Evolutionary conservation across 208 protist species (phyloP).

Genomic region (Leishmania major): DNA sequence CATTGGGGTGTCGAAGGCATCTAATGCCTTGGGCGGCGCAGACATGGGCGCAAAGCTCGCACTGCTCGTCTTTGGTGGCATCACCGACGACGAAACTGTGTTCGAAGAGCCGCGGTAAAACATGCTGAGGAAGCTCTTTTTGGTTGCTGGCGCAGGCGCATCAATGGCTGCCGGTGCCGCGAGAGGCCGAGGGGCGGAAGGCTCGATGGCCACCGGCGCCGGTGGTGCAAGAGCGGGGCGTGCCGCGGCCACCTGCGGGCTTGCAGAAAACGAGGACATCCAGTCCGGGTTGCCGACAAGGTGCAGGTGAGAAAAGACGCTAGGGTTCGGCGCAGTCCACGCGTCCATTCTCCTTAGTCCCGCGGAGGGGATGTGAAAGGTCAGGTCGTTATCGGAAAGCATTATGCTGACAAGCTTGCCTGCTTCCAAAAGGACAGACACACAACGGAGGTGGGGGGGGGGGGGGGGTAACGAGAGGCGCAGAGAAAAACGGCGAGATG

Average conservation of each 20-base stretch:
- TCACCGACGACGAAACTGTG: background rate
- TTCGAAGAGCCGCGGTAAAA: constrained; percentile 30
- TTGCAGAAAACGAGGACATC: constrained; percentile 49
- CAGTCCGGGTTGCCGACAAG: constrained; percentile 62
- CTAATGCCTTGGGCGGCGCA: constrained; percentile 14
- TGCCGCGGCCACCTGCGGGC: constrained; percentile 17
- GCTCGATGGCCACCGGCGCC: constrained; percentile 15
- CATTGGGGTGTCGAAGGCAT: constrained; percentile 24
- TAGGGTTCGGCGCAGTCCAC: constrained; percentile 1
- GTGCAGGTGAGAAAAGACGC: constrained; percentile 47
- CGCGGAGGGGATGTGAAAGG: constrained; percentile 18
- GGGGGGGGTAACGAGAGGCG: background rate
- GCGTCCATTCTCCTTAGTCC: constrained; percentile 6
- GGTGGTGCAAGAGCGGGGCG: constrained; percentile 21
- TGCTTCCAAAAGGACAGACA: background rate
- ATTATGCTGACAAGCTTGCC: background rate
- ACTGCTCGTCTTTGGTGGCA: background rate
- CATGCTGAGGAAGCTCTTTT: constrained; percentile 42
- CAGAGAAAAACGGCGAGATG: background rate
- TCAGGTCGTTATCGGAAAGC: constrained; percentile 16
- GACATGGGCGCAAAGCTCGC: background rate
- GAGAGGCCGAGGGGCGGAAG: constrained; percentile 1
- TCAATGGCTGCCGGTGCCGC: constrained; percentile 33
- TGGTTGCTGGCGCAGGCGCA: constrained; percentile 14
- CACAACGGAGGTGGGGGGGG: background rate